A percentile compares a stretch with the other conserved stretches of the same genome.
These are phyloP conservation scores for Boletus coccyginus DNA, from an alignment of 768 basidiomycete genomes.

Conservation along the genomic window DNA sequence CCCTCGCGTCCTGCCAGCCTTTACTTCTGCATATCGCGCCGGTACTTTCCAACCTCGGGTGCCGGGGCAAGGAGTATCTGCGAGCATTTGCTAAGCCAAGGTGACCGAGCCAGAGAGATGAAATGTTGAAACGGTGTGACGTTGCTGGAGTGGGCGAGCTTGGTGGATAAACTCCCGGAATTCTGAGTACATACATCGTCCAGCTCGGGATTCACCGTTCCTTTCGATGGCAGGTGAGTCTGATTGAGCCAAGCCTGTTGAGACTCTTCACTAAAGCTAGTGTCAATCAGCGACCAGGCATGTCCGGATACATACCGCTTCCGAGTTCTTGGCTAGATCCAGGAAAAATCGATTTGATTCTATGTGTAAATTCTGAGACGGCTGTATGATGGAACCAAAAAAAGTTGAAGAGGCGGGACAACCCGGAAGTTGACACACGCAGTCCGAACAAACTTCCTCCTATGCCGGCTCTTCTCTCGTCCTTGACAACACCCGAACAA, in stretches of 20 bases:
- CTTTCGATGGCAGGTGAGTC: background rate
- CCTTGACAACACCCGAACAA: background rate
- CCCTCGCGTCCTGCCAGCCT: constrained; percentile 63
- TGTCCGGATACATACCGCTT: background rate
- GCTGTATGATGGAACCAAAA: background rate
- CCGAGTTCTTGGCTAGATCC: background rate
- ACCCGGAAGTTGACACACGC: background rate
- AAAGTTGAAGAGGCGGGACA: background rate
- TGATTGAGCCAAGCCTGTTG: background rate
- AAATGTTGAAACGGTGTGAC: constrained; percentile 65
- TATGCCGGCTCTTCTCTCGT: background rate
- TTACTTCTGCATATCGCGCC: constrained; percentile 63
- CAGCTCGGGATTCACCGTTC: background rate
- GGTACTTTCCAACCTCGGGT: constrained; percentile 55
- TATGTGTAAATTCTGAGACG: background rate
- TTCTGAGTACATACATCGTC: constrained; percentile 18
- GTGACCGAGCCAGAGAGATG: no score
- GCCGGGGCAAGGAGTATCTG: constrained; percentile 57
- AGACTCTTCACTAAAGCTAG: background rate
- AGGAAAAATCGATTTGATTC: background rate
- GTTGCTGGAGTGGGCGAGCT: constrained; percentile 75
- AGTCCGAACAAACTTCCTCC: background rate
- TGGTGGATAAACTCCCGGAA: constrained; percentile 60
- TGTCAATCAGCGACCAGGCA: background rate
- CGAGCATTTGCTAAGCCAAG: constrained; percentile 57